A percentile compares a stretch with the other conserved stretches of the same genome.
These are phyloP conservation scores for Yamadazyma laniorum DNA, from an alignment of 805 yeast genomes.

Conservation along the genomic window DNA sequence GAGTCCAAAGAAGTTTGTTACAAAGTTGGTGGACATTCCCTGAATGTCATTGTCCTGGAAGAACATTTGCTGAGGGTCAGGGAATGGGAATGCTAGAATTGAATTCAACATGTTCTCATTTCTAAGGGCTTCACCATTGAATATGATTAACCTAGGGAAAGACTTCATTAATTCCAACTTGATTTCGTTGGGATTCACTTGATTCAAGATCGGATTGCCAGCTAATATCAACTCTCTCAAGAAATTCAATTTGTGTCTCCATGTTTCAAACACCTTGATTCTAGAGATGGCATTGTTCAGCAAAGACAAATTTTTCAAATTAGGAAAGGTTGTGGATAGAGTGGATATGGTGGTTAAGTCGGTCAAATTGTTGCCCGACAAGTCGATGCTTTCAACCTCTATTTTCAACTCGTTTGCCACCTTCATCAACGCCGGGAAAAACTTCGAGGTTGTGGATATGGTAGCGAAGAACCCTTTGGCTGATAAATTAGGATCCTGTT, in stretches of 20 bases:
- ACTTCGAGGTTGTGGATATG: slow-evolving; percentile 65
- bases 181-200: slow-evolving; percentile 35
- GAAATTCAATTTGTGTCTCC: slow-evolving; percentile 71
- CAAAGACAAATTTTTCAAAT: slow-evolving; percentile 73
- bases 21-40: slow-evolving; percentile 69
- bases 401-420: slow-evolving; percentile 56
- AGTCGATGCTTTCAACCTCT: slow-evolving; percentile 70
- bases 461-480: slow-evolving; percentile 65
- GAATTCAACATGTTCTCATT: slow-evolving; percentile 60
- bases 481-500: slow-evolving; percentile 58
- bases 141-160: slow-evolving; percentile 77
- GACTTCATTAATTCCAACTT: slow-evolving; percentile 60
- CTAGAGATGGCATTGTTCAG: slow-evolving; percentile 68
- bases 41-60: slow-evolving; percentile 78
- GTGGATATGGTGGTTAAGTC: slow-evolving; percentile 62
- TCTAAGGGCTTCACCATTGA: slow-evolving; percentile 77
- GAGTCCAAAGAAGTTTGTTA: slow-evolving; percentile 67
- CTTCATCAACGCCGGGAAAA: slow-evolving; percentile 87
- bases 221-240: slow-evolving; percentile 74
- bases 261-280: slow-evolving; percentile 60
- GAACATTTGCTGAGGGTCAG: slow-evolving; percentile 60
- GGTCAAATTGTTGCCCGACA: slow-evolving; percentile 56
- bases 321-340: slow-evolving; percentile 72
- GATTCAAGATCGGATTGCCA: slow-evolving; percentile 70
- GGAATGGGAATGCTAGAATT: slow-evolving; percentile 56